A percentile compares a stretch with the other conserved stretches of the same genome.
These are phyloP conservation scores for Echria macrotheca DNA, from an alignment of 495 filamentous ascomycete genomes.

Conservation along the genomic window DNA sequence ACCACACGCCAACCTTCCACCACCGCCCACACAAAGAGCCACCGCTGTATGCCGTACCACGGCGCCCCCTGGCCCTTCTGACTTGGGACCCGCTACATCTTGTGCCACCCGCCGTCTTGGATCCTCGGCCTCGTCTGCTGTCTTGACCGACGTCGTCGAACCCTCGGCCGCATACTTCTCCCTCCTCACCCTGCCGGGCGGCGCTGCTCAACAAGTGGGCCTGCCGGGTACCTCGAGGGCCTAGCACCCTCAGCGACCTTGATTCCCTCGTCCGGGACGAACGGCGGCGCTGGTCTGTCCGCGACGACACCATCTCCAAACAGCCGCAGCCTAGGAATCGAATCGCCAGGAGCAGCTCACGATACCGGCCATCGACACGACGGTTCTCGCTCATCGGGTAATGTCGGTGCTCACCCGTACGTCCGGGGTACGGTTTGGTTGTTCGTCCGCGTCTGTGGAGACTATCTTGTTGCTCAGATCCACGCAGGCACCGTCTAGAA, in stretches of 20 bases:
- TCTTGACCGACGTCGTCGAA: conserved; percentile 11
- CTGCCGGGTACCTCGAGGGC: background rate
- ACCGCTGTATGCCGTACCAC: conserved; percentile 42
- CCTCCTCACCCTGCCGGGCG: conserved; percentile 13
- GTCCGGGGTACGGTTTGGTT: conserved; percentile 24
- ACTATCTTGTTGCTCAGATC: conserved; percentile 12
- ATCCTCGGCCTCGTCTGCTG: conserved; percentile 11
- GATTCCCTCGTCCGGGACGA: conserved; percentile 1
- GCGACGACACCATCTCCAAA: background rate
- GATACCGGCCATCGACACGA: conserved; percentile 9
- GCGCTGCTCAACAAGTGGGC: conserved; percentile 5
- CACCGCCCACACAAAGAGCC: conserved; percentile 35
- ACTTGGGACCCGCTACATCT: conserved; percentile 41
- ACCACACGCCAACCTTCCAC: conserved; percentile 22
- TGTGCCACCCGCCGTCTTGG: conserved; percentile 32
- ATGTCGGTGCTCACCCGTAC: conserved; percentile 23
- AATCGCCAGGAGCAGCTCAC: too few species aligned
- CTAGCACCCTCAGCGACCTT: background rate
- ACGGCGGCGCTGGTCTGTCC: background rate
- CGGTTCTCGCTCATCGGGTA: conserved; percentile 20
- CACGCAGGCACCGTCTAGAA: conserved; percentile 15
- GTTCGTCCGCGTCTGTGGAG: conserved; percentile 21
- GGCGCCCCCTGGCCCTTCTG: conserved; percentile 35
- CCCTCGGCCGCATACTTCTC: conserved; percentile 18
- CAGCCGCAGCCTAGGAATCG: too few species aligned